Conservation (phyloP, 305 asterid species). For the Fraxinus platypoda region DNA sequence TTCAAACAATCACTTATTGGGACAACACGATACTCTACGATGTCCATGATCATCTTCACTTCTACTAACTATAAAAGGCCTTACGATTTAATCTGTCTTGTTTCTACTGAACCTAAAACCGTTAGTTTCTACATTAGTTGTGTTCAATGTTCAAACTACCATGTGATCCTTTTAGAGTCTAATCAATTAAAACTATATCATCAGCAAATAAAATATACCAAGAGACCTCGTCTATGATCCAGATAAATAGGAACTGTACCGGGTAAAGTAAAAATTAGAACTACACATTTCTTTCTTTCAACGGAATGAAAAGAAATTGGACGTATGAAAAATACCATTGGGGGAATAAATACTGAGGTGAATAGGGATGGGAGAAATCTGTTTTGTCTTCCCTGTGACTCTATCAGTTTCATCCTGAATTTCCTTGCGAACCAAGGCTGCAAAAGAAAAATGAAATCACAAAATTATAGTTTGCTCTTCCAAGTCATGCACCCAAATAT, state of each 20-base stretch:
- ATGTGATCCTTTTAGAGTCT: background rate
- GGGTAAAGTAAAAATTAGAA: background rate
- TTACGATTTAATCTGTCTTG: background rate
- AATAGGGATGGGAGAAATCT: constrained; percentile 68
- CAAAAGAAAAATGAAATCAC: constrained; percentile 19
- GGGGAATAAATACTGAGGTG: constrained; percentile 73
- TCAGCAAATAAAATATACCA: background rate
- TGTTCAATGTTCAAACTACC: background rate
- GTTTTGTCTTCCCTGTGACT: constrained; percentile 59
- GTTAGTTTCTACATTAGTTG: background rate
- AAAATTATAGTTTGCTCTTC: background rate
- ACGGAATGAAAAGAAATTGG: background rate
- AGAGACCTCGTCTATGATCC: background rate
- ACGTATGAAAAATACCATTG: constrained; percentile 35
- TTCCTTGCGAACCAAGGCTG: constrained; percentile 68
- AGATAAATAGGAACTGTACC: background rate
- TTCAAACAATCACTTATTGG: background rate
- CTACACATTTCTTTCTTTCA: background rate
- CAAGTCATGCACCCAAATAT: background rate
- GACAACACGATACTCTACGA: background rate
- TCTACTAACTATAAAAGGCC: background rate
- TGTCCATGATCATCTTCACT: background rate
- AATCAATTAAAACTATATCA: background rate
- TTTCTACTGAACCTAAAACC: background rate
- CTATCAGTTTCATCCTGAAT: constrained; percentile 72